Conservation (phyloP, 2,329 filamentous ascomycete species). For the Pestalotiopsis sp. region DNA sequence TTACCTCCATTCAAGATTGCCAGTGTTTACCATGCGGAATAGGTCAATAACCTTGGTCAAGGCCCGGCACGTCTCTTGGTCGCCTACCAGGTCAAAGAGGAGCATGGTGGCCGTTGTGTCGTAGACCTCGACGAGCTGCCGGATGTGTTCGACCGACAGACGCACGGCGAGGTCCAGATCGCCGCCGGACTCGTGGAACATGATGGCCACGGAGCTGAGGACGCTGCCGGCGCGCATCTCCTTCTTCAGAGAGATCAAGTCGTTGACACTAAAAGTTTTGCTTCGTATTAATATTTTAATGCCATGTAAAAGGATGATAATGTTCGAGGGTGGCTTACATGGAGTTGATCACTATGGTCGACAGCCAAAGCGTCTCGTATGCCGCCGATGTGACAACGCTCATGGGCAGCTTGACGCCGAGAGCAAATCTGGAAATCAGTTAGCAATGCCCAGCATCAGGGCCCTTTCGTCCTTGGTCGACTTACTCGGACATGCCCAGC, state of each 20-base stretch:
- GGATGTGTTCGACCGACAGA: conserved; percentile 26
- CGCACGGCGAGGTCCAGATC: conserved; percentile 29
- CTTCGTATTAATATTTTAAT: not conserved
- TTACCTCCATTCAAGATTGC: conserved; percentile 32
- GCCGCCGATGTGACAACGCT: conserved; percentile 21
- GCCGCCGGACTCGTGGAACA: conserved; percentile 25
- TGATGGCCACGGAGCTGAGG: conserved; percentile 30
- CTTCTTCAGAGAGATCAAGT: conserved; percentile 30
- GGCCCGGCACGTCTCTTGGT: conserved; percentile 19
- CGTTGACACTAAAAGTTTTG: conserved; percentile 22
- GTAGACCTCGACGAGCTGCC: conserved; percentile 24
- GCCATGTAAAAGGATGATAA: not conserved
- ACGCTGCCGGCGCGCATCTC: conserved; percentile 28
- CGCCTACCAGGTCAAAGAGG: conserved; percentile 17
- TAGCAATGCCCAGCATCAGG: not conserved
- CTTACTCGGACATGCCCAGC: conserved; percentile 30
- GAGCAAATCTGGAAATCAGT: conserved; percentile 25
- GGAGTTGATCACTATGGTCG: conserved; percentile 29
- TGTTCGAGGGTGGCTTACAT: conserved; percentile 21
- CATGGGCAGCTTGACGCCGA: conserved; percentile 24
- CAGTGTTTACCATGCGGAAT: conserved; percentile 20
- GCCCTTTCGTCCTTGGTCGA: not conserved
- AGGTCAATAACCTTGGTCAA: conserved; percentile 23
- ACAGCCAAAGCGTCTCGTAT: conserved; percentile 28
- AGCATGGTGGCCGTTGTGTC: conserved; percentile 23